Evolutionary conservation across 257 asterid species (phyloP).

Genomic region (Plantago major): DNA sequence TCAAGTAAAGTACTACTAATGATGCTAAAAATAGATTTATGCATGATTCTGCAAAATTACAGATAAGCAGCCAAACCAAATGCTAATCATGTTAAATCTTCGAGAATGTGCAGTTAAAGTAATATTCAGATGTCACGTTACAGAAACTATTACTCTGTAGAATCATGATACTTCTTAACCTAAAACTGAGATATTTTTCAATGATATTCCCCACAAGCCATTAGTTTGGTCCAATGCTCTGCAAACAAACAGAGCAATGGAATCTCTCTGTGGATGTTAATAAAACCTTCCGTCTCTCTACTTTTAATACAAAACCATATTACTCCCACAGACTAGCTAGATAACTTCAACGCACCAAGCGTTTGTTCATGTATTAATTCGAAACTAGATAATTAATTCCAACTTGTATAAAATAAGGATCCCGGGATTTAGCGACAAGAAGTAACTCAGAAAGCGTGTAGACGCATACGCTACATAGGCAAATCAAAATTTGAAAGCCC

Average conservation of each 20-base stretch:
- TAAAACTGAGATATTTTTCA: not conserved
- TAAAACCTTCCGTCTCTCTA: not conserved
- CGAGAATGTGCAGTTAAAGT: too few species aligned
- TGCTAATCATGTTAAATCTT: too few species aligned
- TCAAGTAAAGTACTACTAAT: not conserved
- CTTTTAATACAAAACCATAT: not conserved
- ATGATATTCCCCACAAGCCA: conserved; percentile 1
- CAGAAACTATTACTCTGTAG: not conserved
- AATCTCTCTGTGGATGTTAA: too few species aligned
- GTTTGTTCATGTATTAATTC: too few species aligned
- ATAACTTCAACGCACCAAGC: not conserved
- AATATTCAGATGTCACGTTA: too few species aligned
- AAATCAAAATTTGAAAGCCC: too few species aligned
- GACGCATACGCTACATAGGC: too few species aligned
- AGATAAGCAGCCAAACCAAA: not conserved
- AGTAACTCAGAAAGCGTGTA: too few species aligned
- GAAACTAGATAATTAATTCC: too few species aligned
- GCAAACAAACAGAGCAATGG: not conserved
- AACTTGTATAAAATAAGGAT: too few species aligned
- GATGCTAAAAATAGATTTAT: not conserved
- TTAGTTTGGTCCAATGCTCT: conserved; percentile 6
- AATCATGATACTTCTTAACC: not conserved
- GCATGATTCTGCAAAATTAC: not conserved
- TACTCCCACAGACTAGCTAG: not conserved
- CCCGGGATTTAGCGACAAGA: too few species aligned